Base-by-base conservation (phyloP, 2,329 filamentous ascomycete species). In the Trichoderma citrinoviride region DNA sequence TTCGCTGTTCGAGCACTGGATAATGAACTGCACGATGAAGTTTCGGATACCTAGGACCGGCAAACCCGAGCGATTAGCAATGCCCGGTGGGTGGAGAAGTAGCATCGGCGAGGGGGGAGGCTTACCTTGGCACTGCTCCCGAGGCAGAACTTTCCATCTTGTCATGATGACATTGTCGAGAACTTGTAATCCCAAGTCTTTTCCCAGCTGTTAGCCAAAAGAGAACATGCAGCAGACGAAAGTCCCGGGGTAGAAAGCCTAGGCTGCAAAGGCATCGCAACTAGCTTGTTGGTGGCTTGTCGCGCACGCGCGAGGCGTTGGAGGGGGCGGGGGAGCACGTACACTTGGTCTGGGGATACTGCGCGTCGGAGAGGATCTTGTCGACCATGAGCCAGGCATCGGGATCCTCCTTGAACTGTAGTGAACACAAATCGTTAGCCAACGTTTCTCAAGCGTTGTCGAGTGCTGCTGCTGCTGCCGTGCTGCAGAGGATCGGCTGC, bases 101-200 rank as follows among this genome's bases (percentile, higher is more conserved):
- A 29, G 17, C 27, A 53, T 17, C 43, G 65, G 41, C 21, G 14
- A 64, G 17, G 7, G 27, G 17, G 15, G n/a, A n/a, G n/a, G 73
- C 83, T 65, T 77, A 81, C 92, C 93, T 85, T 95, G 89, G 79
- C 95, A 97, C 80, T 99, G 95, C 70, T 98, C 94, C 74, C 93
- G 88, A 61, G 95, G 95, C 68, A 99, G 82, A 66, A 98, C 93
- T 82, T 97, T 99, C 96, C 95, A 99, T 82, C 95, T 89, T 71
- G 95, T 99, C 88, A 94, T 92, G 77, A 99, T 98, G 70, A 99
- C 94, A 86, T 92, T 93, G 81, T 99, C 95, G 69, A 99, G 87
- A 70, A 99, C 93, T 80, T 99, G 95, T 70, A 99, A 84, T 61
- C 93, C 95, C 73, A 99, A 84, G 78, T 96, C 92, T 96, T 44